Percentiles rank a stretch among this genome's conserved stretches.
These are phyloP conservation scores for Crithidia thermophila DNA, from an alignment of 208 protist genomes.

Conservation along the genomic window DNA sequence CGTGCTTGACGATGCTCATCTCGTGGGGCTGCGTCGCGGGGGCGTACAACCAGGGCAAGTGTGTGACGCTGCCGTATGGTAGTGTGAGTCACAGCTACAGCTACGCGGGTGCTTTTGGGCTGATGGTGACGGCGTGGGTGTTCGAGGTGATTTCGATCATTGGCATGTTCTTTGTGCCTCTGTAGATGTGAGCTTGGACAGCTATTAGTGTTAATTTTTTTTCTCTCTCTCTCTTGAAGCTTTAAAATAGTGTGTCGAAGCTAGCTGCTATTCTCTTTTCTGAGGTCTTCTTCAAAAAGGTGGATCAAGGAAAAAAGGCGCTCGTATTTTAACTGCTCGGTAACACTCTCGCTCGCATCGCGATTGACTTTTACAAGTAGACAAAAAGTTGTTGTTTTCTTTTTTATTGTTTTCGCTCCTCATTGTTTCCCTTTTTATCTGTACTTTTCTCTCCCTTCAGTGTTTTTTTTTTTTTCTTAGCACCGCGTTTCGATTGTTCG, in stretches of 20 bases:
- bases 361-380: neutral
- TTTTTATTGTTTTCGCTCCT: neutral
- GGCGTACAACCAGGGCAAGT: slow-evolving; percentile 39
- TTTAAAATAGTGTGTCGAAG: neutral
- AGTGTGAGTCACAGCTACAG: slow-evolving; percentile 32
- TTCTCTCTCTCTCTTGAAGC: neutral
- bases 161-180: slow-evolving; percentile 37
- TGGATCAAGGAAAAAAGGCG: too few relatives aligned
- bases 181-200: slow-evolving; percentile 11
- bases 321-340: too few relatives aligned
- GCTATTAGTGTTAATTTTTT: neutral
- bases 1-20: slow-evolving; percentile 39
- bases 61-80: slow-evolving; percentile 15
- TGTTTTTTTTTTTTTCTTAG: neutral
- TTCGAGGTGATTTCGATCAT: slow-evolving; percentile 37
- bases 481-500: too few relatives aligned
- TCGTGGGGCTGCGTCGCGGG: slow-evolving; percentile 41
- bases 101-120: slow-evolving; percentile 36
- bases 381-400: neutral
- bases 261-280: neutral
- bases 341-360: too few relatives aligned
- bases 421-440: neutral
- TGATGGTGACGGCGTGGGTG: slow-evolving; percentile 48
- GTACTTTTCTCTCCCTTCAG: neutral
- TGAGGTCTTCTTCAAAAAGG: neutral